Conservation (phyloP, 1,139 yeast genomes). For the Yamadazyma songkhlaensis region DNA sequence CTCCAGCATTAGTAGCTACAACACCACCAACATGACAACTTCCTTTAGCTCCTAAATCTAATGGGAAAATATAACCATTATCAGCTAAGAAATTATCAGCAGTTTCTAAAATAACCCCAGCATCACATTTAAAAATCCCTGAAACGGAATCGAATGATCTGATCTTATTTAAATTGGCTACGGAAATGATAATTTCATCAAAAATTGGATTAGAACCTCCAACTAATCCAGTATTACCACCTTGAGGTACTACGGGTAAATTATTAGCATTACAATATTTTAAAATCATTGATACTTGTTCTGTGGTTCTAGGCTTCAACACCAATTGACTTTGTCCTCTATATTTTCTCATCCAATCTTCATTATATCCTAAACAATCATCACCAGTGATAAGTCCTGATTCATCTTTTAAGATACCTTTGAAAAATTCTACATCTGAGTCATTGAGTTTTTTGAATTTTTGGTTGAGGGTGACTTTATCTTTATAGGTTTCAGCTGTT, state of each 20-base stretch:
- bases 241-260: slow-evolving; percentile 92
- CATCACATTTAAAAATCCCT: slow-evolving; percentile 85
- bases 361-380: slow-evolving; percentile 73
- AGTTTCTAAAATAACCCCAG: slow-evolving; percentile 84
- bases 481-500: slow-evolving; percentile 63
- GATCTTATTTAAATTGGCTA: slow-evolving; percentile 70
- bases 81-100: slow-evolving; percentile 82
- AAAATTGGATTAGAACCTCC: slow-evolving; percentile 94
- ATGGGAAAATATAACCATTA: slow-evolving; percentile 84
- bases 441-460: slow-evolving; percentile 46
- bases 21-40: slow-evolving; percentile 96
- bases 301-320: slow-evolving; percentile 78
- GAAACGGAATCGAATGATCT: slow-evolving; percentile 78
- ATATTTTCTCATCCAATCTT: slow-evolving; percentile 97
- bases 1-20: slow-evolving; percentile 97
- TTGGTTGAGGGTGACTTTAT: slow-evolving; percentile 46
- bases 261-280: slow-evolving; percentile 77
- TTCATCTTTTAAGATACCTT: slow-evolving; percentile 48
- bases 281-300: slow-evolving; percentile 74
- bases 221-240: slow-evolving; percentile 95
- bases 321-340: slow-evolving; percentile 82
- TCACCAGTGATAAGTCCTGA: slow-evolving; percentile 47
- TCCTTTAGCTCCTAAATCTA: slow-evolving; percentile 96
- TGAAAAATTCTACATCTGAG: slow-evolving; percentile 63
- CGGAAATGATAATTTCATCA: slow-evolving; percentile 79